These are phyloP conservation scores for Talaromyces trachyspermus DNA, from an alignment of 495 filamentous ascomycete species.

Conservation along the genomic window DNA sequence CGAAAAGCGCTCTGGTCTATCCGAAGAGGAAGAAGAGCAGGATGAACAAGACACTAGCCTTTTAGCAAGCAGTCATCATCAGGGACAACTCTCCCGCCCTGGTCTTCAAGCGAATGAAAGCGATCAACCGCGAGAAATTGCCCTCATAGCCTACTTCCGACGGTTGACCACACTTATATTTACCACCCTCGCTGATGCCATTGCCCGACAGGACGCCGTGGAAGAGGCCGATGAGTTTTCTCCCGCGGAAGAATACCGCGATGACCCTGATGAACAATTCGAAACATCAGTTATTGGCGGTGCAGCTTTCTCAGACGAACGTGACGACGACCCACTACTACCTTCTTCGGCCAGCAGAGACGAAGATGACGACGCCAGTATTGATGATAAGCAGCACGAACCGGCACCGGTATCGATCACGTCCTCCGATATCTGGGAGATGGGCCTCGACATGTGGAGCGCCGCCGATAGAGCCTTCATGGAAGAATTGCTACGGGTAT, in stretches of 20 bases:
- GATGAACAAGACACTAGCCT: conserved; percentile 36
- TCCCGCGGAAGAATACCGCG: conserved; percentile 19
- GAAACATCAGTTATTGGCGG: conserved; percentile 3
- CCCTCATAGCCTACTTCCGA: conserved; percentile 88
- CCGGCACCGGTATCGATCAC: conserved; percentile 45
- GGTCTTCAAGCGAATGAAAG: conserved; percentile 33
- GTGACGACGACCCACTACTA: conserved; percentile 5
- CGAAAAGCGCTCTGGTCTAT: conserved; percentile 56
- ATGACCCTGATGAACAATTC: conserved; percentile 37
- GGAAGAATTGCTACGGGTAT: conserved; percentile 55
- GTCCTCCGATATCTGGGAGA: conserved; percentile 63
- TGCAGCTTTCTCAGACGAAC: not conserved
- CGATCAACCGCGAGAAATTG: conserved; percentile 52
- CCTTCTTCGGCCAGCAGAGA: no score
- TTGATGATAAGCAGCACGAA: not conserved
- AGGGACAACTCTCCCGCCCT: conserved; percentile 38
- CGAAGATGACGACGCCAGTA: no score
- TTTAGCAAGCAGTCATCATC: conserved; percentile 29
- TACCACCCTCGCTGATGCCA: conserved; percentile 50
- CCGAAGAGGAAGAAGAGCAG: conserved; percentile 37
- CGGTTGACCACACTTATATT: conserved; percentile 69
- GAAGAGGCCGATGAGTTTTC: conserved; percentile 40
- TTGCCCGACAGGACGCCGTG: conserved; percentile 51
- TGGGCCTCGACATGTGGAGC: conserved; percentile 88
- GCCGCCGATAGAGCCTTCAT: conserved; percentile 67